A percentile compares a stretch with the other conserved stretches of the same genome.
phyloP scores from a whole-genome alignment of 139 green algal species.

The Nannochloris sp. region DNA sequence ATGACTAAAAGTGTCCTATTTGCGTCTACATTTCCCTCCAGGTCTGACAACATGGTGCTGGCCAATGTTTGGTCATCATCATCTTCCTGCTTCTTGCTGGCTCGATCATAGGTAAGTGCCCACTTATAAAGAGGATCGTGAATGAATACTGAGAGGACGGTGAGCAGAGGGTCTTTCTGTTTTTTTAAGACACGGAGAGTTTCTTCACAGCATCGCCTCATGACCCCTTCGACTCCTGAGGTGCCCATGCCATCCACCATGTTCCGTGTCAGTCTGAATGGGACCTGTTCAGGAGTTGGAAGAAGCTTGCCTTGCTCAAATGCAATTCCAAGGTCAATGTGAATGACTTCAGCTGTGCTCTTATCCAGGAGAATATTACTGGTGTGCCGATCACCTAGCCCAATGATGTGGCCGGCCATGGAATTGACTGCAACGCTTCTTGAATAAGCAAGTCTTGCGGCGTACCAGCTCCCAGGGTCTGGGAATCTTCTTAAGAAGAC shows the following conservation, averaged over 20 bases:
- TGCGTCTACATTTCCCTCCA: slow-evolving; percentile 53
- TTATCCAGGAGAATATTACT: slow-evolving; percentile 89
- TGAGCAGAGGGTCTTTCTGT: slow-evolving; percentile 56
- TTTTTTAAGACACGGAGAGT: slow-evolving; percentile 62
- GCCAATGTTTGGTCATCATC: not conserved
- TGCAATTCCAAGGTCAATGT: slow-evolving; percentile 97
- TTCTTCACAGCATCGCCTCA: slow-evolving; percentile 84
- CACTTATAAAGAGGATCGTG: slow-evolving; percentile 91
- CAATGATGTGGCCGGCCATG: slow-evolving; percentile 84
- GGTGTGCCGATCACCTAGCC: slow-evolving; percentile 83
- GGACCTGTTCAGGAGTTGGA: slow-evolving; percentile 83
- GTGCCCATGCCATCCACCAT: slow-evolving; percentile 91
- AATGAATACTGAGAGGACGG: slow-evolving; percentile 72
- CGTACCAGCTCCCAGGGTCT: slow-evolving; percentile 62
- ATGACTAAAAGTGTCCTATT: slow-evolving; percentile 77
- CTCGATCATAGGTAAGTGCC: slow-evolving; percentile 42
- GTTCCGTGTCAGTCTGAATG: slow-evolving; percentile 89
- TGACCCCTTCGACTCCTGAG: slow-evolving; percentile 76
- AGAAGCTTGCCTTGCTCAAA: slow-evolving; percentile 91
- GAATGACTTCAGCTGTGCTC: slow-evolving; percentile 77
- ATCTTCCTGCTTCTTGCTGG: slow-evolving; percentile 36
- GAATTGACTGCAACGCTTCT: slow-evolving; percentile 69
- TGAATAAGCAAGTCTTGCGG: slow-evolving; percentile 62
- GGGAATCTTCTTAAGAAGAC: slow-evolving; percentile 90
- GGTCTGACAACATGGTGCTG: slow-evolving; percentile 1